Evolutionary conservation across 345 rosid genomes (phyloP).

Genomic region (Euphorbia peplus): DNA sequence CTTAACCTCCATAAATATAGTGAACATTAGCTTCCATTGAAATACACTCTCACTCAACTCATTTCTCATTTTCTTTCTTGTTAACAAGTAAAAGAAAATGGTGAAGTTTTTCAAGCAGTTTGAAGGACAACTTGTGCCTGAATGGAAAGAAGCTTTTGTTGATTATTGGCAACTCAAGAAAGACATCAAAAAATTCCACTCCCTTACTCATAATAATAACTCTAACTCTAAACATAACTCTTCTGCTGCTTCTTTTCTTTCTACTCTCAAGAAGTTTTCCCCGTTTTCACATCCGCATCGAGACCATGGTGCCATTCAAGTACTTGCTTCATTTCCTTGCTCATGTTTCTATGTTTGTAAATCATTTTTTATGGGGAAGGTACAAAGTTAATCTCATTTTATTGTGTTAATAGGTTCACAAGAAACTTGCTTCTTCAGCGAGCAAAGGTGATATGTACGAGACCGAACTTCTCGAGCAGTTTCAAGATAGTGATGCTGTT

Average conservation of each 20-base stretch:
- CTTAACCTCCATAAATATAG: constrained; percentile 47
- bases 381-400: not conserved
- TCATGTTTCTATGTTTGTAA: not conserved
- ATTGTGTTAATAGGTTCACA: constrained; percentile 59
- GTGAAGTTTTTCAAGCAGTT: constrained; percentile 89
- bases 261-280: constrained; percentile 48
- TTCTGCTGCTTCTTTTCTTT: constrained; percentile 18
- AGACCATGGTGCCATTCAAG: constrained; percentile 70
- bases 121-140: constrained; percentile 92
- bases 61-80: not conserved
- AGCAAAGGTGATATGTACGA: constrained; percentile 67
- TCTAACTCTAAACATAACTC: not conserved
- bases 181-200: constrained; percentile 60
- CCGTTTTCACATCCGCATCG: constrained; percentile 39
- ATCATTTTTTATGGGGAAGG: not conserved
- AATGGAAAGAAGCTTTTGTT: constrained; percentile 98
- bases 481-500: constrained; percentile 74
- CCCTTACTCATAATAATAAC: constrained; percentile 25
- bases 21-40: constrained; percentile 28
- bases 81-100: constrained; percentile 32
- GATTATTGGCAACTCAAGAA: constrained; percentile 91
- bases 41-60: constrained; percentile 35
- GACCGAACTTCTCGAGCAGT: constrained; percentile 79
- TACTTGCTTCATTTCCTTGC: constrained; percentile 20
- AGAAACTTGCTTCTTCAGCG: constrained; percentile 59